Conservation (phyloP, 1,284 basidiomycete species). For the Rhodotorula sp. region DNA sequence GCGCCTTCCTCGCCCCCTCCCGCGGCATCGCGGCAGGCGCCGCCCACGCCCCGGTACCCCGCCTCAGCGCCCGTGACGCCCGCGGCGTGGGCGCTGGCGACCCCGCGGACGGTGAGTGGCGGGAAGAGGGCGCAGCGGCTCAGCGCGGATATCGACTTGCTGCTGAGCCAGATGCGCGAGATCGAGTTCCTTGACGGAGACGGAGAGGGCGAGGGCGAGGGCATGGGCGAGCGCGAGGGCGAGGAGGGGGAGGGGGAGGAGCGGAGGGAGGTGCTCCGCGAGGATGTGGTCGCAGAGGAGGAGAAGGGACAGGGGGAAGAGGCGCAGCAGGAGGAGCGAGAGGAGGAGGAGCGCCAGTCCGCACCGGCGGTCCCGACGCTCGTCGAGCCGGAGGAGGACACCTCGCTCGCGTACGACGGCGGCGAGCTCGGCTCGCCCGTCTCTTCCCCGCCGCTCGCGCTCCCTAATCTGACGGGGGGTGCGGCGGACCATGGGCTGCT, state of each 20-base stretch:
- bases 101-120: background rate
- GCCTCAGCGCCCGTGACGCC: slow-evolving; percentile 39
- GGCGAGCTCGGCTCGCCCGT: background rate
- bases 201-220: too few relatives aligned
- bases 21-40: background rate
- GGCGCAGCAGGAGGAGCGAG: background rate
- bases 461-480: too few relatives aligned
- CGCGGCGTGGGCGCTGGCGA: slow-evolving; percentile 16
- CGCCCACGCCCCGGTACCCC: slow-evolving; percentile 6
- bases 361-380: background rate
- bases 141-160: slow-evolving; percentile 35
- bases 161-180: slow-evolving; percentile 38
- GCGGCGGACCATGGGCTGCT: too few relatives aligned
- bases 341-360: too few relatives aligned
- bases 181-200: slow-evolving; percentile 23
- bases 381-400: slow-evolving; percentile 6
- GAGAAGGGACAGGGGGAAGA: background rate
- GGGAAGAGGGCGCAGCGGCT: slow-evolving; percentile 9
- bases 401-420: slow-evolving; percentile 6
- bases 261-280: background rate
- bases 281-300: too few relatives aligned
- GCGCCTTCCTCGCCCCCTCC: background rate
- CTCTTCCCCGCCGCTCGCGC: background rate
- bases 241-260: background rate
- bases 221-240: background rate